Percentiles rank a stretch among this genome's conserved stretches.
Conservation (phyloP, 305 asterid genomes). For the Plantago lanceolata region DNA sequence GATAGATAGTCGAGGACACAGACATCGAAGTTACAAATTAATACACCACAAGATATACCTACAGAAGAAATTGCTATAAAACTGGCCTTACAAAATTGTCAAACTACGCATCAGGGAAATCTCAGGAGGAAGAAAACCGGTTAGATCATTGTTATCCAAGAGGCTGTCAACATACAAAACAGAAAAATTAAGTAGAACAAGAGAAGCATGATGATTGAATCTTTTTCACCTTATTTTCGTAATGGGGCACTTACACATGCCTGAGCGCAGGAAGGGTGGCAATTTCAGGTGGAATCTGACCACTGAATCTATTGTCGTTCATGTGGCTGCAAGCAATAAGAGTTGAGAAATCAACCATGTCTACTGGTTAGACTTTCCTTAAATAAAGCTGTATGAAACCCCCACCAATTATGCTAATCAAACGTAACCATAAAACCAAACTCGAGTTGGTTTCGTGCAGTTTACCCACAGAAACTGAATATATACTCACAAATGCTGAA, state of each 20-base stretch:
- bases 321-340: constrained; percentile 44
- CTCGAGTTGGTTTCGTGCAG: too few species aligned
- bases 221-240: neutral
- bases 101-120: constrained; percentile 40
- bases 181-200: constrained; percentile 19
- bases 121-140: constrained; percentile 70
- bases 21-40: neutral
- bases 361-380: neutral
- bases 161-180: constrained; percentile 40
- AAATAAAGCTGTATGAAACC: too few species aligned
- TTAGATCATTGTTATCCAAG: constrained; percentile 52
- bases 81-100: constrained; percentile 41
- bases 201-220: neutral
- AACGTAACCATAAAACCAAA: too few species aligned
- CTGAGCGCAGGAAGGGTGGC: constrained; percentile 38
- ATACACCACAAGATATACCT: neutral
- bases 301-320: constrained; percentile 53
- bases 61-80: neutral
- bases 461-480: too few species aligned
- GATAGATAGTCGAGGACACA: constrained; percentile 7
- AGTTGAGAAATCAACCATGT: too few species aligned
- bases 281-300: constrained; percentile 58
- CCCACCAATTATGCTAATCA: too few species aligned
- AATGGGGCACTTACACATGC: constrained; percentile 48
- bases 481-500: constrained; percentile 52